A percentile compares a stretch with the other conserved stretches of the same genome.
These are phyloP conservation scores for Aspergillus bertholletiae DNA, from an alignment of 495 filamentous ascomycete genomes.

Conservation along the genomic window DNA sequence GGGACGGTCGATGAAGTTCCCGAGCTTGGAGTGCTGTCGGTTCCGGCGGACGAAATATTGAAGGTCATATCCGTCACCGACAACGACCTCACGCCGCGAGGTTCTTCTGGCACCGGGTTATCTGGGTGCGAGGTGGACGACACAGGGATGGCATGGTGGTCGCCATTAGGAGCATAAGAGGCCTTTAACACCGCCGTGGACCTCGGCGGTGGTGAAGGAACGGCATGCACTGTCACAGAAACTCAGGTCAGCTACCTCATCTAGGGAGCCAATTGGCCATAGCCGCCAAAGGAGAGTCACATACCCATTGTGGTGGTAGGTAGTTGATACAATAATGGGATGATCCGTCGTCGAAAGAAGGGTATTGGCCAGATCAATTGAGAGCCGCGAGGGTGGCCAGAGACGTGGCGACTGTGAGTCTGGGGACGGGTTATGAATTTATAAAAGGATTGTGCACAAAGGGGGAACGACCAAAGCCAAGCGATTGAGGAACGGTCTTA, in stretches of 20 bases:
- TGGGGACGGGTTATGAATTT: background rate
- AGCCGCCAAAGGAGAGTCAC: background rate
- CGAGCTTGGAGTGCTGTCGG: slow-evolving; percentile 38
- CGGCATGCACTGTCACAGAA: slow-evolving; percentile 32
- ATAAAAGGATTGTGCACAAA: slow-evolving; percentile 1
- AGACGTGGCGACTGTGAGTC: background rate
- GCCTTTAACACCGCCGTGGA: slow-evolving; percentile 24
- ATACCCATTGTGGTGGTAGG: slow-evolving; percentile 17
- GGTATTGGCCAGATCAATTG: background rate
- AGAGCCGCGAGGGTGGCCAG: background rate
- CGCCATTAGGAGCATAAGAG: slow-evolving; percentile 22
- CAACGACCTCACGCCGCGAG: slow-evolving; percentile 37
- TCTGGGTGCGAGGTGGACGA: slow-evolving; percentile 52
- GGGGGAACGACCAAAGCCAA: background rate
- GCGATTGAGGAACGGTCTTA: slow-evolving; percentile 3
- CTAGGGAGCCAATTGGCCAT: background rate
- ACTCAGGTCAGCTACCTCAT: background rate
- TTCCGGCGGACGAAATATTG: slow-evolving; percentile 35
- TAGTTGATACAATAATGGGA: background rate
- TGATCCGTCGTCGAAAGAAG: background rate
- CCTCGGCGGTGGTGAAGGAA: slow-evolving; percentile 24
- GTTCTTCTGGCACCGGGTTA: slow-evolving; percentile 56
- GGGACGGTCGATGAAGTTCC: slow-evolving; percentile 48
- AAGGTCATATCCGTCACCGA: slow-evolving; percentile 41
- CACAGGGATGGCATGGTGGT: slow-evolving; percentile 35